These are phyloP conservation scores for Mesotaenium endlicherianum DNA, from an alignment of 139 green algal species.

Conservation along the genomic window DNA sequence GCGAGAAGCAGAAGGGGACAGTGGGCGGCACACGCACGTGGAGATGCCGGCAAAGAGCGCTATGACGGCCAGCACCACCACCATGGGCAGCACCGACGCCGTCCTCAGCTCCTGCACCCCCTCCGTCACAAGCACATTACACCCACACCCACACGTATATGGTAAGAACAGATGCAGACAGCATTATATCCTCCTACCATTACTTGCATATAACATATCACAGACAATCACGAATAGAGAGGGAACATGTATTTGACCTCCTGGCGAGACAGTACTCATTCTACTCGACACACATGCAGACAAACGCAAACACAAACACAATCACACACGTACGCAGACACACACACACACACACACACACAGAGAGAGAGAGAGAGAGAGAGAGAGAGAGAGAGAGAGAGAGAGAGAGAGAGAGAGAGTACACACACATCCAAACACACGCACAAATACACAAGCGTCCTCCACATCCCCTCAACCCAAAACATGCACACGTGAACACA, in stretches of 20 bases:
- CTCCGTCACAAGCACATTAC: not conserved
- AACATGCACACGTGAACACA: too few species aligned
- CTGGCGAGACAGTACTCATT: not conserved
- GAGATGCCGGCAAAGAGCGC: slow-evolving; percentile 3
- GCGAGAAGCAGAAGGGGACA: not conserved
- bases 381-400: not conserved
- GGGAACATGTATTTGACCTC: not conserved
- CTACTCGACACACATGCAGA: not conserved
- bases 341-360: not conserved
- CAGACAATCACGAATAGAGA: not conserved
- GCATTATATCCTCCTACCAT: not conserved
- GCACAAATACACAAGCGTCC: too few species aligned
- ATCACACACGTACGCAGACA: not conserved
- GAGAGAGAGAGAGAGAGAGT: not conserved
- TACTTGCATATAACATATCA: not conserved
- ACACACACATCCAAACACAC: not conserved
- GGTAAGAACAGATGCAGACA: not conserved
- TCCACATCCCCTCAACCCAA: too few species aligned
- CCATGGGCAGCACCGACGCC: not conserved
- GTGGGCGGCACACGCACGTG: not conserved
- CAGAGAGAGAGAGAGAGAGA: not conserved
- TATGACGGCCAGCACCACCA: slow-evolving; percentile 10
- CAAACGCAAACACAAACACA: not conserved
- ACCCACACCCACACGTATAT: not conserved
- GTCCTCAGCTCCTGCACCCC: not conserved